Conservation (phyloP, 2,329 filamentous ascomycete species). For the Xylariaceae sp. region DNA sequence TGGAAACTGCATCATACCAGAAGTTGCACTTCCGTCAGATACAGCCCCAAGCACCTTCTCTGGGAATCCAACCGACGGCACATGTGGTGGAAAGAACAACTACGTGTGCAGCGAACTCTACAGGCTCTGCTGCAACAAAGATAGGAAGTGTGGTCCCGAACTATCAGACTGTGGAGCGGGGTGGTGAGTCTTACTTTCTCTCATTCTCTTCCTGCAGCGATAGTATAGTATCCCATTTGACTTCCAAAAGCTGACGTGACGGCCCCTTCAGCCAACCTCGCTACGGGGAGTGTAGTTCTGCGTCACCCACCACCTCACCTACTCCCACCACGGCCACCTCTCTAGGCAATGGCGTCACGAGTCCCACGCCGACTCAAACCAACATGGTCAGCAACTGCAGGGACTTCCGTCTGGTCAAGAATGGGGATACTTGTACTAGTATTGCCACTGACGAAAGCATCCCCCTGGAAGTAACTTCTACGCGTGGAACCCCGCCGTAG, state of each 20-base stretch:
- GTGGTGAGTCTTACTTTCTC: conserved; percentile 1
- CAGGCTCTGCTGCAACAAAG: conserved; percentile 1
- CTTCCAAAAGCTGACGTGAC: too few relatives aligned
- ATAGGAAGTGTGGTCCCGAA: not conserved
- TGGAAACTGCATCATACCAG: conserved; percentile 1
- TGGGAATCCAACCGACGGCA: conserved; percentile 1
- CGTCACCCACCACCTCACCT: not conserved
- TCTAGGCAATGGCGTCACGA: conserved; percentile 5
- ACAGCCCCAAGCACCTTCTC: too few relatives aligned
- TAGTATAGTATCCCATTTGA: too few relatives aligned
- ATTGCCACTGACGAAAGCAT: conserved; percentile 17
- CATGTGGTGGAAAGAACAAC: not conserved
- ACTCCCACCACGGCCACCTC: conserved; percentile 3
- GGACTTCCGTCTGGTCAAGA: conserved; percentile 9
- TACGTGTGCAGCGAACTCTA: not conserved
- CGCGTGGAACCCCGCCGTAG: conserved; percentile 3
- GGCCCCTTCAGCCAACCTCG: not conserved
- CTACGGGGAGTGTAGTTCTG: not conserved
- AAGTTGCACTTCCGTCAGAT: too few relatives aligned
- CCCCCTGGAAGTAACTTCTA: conserved; percentile 8
- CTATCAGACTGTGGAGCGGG: not conserved
- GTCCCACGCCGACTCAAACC: conserved; percentile 3
- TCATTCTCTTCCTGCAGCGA: not conserved
- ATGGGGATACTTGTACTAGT: conserved; percentile 13
- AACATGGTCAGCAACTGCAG: conserved; percentile 9